Evolutionary conservation across 164 flowering plant genomes (phyloP), one percentile per base, ranked within the genome.

Genomic region (Vitis rotundifolia): DNA sequence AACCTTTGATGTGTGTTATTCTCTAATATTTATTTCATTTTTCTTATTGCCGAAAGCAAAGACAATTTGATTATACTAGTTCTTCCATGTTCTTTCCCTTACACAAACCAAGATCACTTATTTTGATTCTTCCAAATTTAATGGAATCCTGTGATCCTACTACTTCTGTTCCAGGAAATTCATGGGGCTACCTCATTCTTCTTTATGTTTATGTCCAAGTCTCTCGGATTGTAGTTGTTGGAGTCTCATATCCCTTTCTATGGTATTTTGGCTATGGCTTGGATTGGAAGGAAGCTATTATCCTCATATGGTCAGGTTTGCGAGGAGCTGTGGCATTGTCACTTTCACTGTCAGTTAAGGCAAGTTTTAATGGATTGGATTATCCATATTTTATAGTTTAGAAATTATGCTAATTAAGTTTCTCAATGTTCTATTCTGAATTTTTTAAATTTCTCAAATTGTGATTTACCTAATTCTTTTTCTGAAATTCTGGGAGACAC

Each of bases 301-400:
- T 94, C 71, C 90, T 94, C 64, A 82, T 77, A 48, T 94, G 98
- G 98, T 89, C 97, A 58, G 98, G 98, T 59, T 76, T 94, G 66
- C 85, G 98, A 69, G 97, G 98, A 53, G 98, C 97, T 52, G 97
- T 94, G 60, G 97, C 98, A 31, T 75, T 94, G 70, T 80, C 98
- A 9, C 90, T 94, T 50, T 89, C 98, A 28, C 74, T 94, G 8
- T 92, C 98, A 9, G 92, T 94, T 19, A 89, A 92, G 86, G 98
- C 74, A 88, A 85, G 88, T 80, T 71, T 29, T 55, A 48, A 3
- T 61, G 13, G 19, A n/a, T 50, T 68, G 16, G 5, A 15, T 53
- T 31, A 22, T 22, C 26, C 2, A 22, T 22, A 22, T 22, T 22
- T 22, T 22, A 22, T 22, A 22, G 2, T 22, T 22, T 22, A 22